phyloP scores from a whole-genome alignment of 139 green algal species.

The Chlorella sp. region DNA sequence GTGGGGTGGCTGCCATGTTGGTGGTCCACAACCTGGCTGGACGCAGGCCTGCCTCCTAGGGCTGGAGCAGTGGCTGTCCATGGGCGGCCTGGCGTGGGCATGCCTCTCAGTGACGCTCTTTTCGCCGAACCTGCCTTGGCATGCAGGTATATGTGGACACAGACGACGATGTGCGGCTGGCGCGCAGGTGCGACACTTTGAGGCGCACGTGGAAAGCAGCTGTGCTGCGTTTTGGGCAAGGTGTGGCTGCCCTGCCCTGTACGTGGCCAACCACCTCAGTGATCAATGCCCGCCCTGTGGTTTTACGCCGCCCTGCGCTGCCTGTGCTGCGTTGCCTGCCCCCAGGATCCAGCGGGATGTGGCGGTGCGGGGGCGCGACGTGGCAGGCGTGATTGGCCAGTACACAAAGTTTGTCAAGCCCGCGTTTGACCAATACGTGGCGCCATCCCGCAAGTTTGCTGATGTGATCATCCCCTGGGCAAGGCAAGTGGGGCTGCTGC shows the following conservation, averaged over 20 bases:
- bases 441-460: constrained; percentile 81
- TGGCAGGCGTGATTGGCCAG: constrained; percentile 94
- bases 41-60: no score
- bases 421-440: constrained; percentile 91
- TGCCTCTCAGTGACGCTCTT: no score
- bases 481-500: not conserved
- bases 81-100: no score
- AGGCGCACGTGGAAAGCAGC: no score
- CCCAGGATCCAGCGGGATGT: constrained; percentile 94
- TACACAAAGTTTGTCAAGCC: constrained; percentile 97
- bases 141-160: constrained; percentile 92
- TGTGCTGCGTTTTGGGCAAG: no score
- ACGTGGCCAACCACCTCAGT: no score
- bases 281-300: no score
- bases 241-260: no score
- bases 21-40: no score
- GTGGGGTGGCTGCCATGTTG: no score
- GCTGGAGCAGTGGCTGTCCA: not conserved
- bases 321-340: not conserved
- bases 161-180: constrained; percentile 97
- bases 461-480: constrained; percentile 97
- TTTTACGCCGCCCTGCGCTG: not conserved
- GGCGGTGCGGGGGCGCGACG: constrained; percentile 80
- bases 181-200: constrained; percentile 65
- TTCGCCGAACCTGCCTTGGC: not conserved